Percentiles rank a stretch among this genome's conserved stretches.
Evolutionary conservation across 2,329 filamentous ascomycete genomes (phyloP).

Genomic region (Thielaviopsis ethacetica): DNA sequence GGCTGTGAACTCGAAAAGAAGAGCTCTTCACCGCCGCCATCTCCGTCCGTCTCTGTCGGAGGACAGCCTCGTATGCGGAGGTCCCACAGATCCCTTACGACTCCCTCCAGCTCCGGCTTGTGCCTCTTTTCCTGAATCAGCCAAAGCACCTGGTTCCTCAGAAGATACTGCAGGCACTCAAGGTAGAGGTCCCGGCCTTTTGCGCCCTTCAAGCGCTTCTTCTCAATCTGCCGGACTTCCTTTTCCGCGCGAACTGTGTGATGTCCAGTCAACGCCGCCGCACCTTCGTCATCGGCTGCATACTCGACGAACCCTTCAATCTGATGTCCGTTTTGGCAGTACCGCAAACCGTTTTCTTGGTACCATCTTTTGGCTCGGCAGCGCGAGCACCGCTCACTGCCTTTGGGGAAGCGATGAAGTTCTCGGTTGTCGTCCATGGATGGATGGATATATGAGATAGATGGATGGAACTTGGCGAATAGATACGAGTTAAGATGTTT

Average conservation of each 20-base stretch:
- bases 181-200: slow-evolving; percentile 64
- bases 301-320: slow-evolving; percentile 51
- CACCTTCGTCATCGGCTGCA: slow-evolving; percentile 53
- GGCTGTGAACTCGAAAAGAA: slow-evolving; percentile 22
- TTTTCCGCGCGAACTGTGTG: slow-evolving; percentile 10
- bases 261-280: slow-evolving; percentile 37
- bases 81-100: slow-evolving; percentile 75
- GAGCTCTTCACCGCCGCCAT: slow-evolving; percentile 2
- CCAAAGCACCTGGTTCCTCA: slow-evolving; percentile 67
- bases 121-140: slow-evolving; percentile 51
- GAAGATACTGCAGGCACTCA: slow-evolving; percentile 66
- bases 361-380: slow-evolving; percentile 61
- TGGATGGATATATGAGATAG: background rate
- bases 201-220: slow-evolving; percentile 43
- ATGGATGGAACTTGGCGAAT: background rate
- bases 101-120: slow-evolving; percentile 55
- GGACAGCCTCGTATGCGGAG: slow-evolving; percentile 38
- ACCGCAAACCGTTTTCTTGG: slow-evolving; percentile 58
- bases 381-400: slow-evolving; percentile 36
- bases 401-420: slow-evolving; percentile 33
- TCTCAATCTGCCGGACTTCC: slow-evolving; percentile 40
- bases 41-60: slow-evolving; percentile 13
- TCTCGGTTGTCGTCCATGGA: slow-evolving; percentile 25
- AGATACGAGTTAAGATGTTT: background rate
- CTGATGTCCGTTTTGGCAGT: slow-evolving; percentile 66